Base-by-base conservation (phyloP, 2,329 filamentous ascomycete species). In the Monosporascus sp. region DNA sequence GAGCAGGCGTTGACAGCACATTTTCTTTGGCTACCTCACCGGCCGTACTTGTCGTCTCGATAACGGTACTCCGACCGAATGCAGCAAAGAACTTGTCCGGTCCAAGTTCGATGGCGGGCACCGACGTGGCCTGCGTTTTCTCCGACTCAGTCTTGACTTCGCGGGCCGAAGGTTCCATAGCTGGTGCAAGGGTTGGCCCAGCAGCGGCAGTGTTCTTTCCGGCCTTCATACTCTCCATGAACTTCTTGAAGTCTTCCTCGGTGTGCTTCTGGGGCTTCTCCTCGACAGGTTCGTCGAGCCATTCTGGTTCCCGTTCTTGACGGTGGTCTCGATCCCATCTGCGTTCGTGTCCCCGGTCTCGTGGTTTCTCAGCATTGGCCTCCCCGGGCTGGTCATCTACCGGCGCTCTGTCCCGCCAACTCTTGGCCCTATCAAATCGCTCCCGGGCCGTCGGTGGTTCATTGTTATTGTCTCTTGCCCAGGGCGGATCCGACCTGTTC, bases 171-270 rank as follows among this genome's bases (percentile, higher is more conserved):
- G 68, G 58, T n/a, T 73, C 70, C 11, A 63, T 60, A 37, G 65
- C 52, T 37, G 63, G 55, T 15, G 62, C 54, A 5, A 70, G 62
- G 52, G 72, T 71, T 52, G 72, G 65, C 59, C 77, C 67, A 47
- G 72, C 38, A 60, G 59, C 55, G 55, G 68, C 53, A 45, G 62
- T 58, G 5, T 67, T 72, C 62, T 78, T 82, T 56, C 82, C 80
- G 39, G 84, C 85, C 70, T 89, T 93, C 90, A 95, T 95, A 58
- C 80, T 81, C 62, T 95, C 90, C 79, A 96, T 96, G 84, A 93
- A 97, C 60, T 89, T 89, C 72, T 95, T 87, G 69, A 97, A 95
- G 60, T 97, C 92, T 65, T 95, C 91, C 63, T 90, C 87, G 1
- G 91, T 96, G 62, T 90, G 88, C 5, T 79, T 81, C 62, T 87